Percentiles rank a stretch among this genome's conserved stretches.
Evolutionary conservation across 1,284 basidiomycete genomes (phyloP).

Genomic region (Peniophora sp.): DNA sequence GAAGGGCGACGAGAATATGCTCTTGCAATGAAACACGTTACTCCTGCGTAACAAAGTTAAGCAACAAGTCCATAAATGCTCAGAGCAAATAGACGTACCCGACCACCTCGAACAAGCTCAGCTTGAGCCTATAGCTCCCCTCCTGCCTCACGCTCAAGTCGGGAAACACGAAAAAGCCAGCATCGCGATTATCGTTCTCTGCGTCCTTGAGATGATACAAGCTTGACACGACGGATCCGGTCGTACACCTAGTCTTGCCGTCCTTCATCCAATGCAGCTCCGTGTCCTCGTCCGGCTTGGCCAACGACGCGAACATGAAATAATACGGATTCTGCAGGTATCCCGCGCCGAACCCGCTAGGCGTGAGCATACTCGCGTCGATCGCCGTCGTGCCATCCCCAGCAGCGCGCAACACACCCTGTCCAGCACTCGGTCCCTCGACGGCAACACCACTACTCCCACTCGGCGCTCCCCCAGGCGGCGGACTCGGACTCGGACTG

Average conservation of each 20-base stretch:
- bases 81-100: constrained; percentile 47
- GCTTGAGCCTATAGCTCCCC: constrained; percentile 80
- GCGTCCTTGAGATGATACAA: constrained; percentile 95
- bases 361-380: constrained; percentile 11
- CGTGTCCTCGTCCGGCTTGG: constrained; percentile 83
- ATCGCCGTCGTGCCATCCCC: not conserved
- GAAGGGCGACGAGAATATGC: constrained; percentile 79
- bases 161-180: constrained; percentile 88
- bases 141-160: constrained; percentile 86
- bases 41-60: constrained; percentile 35
- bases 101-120: constrained; percentile 90
- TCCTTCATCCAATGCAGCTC: constrained; percentile 79
- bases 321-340: constrained; percentile 89
- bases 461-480: not conserved
- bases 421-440: not conserved
- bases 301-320: constrained; percentile 88
- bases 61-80: not conserved
- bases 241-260: constrained; percentile 84
- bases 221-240: constrained; percentile 84
- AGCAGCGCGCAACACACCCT: not conserved
- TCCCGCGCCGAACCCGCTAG: constrained; percentile 28
- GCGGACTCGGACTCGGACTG: not conserved
- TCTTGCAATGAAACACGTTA: constrained; percentile 82
- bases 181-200: constrained; percentile 76
- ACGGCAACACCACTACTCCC: too few species aligned